These are phyloP conservation scores for Umbelopsis ramanniana DNA, from an alignment of 192 early-diverging fungal genomes.

Conservation along the genomic window DNA sequence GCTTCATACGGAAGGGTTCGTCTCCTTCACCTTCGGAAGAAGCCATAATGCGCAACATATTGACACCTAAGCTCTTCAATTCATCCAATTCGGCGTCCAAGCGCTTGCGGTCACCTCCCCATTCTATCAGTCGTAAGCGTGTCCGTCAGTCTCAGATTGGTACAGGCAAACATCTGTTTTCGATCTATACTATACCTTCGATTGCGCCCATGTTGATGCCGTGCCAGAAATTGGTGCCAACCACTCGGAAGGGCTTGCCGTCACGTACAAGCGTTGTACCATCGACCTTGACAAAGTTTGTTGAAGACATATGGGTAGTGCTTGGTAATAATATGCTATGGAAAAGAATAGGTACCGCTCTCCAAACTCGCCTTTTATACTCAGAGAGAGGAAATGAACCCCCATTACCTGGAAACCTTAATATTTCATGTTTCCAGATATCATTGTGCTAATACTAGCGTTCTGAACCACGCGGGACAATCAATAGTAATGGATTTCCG, in stretches of 20 bases:
- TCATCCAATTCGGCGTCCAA: constrained; percentile 55
- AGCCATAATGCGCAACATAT: constrained; percentile 69
- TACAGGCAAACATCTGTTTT: not conserved
- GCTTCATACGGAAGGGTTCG: constrained; percentile 61
- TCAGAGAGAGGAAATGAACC: not conserved
- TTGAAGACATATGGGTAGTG: not conserved
- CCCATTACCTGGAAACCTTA: not conserved
- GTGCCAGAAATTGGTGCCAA: constrained; percentile 74
- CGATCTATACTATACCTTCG: constrained; percentile 1
- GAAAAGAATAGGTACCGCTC: too few species aligned
- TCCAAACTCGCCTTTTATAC: not conserved
- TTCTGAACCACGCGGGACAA: not conserved
- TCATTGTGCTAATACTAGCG: not conserved
- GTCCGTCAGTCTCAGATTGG: not conserved
- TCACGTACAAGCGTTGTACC: constrained; percentile 45
- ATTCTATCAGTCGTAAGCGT: not conserved
- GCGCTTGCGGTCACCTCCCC: constrained; percentile 56
- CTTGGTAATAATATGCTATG: not conserved
- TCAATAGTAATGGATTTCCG: not conserved
- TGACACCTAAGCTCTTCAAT: constrained; percentile 53
- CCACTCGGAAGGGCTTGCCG: constrained; percentile 41
- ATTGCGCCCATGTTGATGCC: constrained; percentile 71
- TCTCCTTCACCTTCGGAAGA: constrained; percentile 58
- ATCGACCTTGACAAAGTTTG: constrained; percentile 48
- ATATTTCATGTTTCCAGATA: not conserved